Evolutionary conservation across 75 land plant genomes (phyloP).

Genomic region (Ceratopteris richardii): DNA sequence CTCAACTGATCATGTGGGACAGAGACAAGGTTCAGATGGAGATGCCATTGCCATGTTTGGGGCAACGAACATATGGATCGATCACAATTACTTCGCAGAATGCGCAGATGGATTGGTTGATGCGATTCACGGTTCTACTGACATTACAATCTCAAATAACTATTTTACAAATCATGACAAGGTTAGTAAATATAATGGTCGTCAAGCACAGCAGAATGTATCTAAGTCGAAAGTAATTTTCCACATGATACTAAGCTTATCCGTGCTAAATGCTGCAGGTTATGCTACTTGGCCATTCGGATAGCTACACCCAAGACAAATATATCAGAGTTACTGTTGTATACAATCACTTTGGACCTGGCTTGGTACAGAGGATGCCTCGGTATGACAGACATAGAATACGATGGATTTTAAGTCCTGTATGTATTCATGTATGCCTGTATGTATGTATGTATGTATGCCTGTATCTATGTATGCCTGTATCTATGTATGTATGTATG

Average conservation of each 20-base stretch:
- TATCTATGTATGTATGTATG: not conserved
- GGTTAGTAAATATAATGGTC: not conserved
- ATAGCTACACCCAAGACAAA: no score
- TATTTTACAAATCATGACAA: constrained; percentile 66
- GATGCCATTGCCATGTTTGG: constrained; percentile 54
- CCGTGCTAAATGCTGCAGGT: no score
- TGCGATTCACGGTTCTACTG: constrained; percentile 58
- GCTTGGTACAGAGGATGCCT: no score
- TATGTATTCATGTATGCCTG: not conserved
- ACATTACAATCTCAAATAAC: constrained; percentile 58
- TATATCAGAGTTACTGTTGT: no score
- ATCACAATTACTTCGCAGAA: constrained; percentile 50
- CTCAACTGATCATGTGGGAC: not conserved
- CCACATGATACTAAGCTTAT: no score
- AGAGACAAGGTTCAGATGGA: constrained; percentile 37
- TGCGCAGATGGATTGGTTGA: constrained; percentile 65
- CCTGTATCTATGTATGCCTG: no score
- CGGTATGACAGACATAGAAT: not conserved
- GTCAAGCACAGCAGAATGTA: no score
- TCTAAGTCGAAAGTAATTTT: no score
- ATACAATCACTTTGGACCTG: no score
- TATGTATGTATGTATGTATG: not conserved
- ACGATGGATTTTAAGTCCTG: not conserved
- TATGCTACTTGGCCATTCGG: no score
- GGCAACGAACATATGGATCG: constrained; percentile 49